Base-by-base conservation (phyloP, 345 rosid genomes). In the Populus tremula region DNA sequence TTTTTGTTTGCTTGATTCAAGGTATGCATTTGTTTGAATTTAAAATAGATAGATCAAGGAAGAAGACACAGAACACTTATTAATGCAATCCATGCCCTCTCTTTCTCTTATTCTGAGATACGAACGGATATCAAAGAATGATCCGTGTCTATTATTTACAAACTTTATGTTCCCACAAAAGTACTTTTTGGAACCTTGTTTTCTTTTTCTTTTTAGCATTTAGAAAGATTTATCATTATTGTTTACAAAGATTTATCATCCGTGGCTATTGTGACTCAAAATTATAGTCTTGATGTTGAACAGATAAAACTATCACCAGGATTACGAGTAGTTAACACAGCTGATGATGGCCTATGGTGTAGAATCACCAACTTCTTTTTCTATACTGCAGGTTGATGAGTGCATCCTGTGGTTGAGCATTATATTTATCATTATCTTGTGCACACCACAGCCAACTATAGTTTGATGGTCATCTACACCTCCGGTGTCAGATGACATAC, bases 331-430 rank as follows among this genome's bases (percentile, higher is more conserved):
- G 62, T 38, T 16, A 31, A 71, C 6, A 12, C 41, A 8, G n/a
- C 20, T 43, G 47, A 61, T 62, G 8, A 36, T 11, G 64, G 35
- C 12, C 29, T 75, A 65, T 38, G 63, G 35, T 45, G 73, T 50
- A 23, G 66, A 36, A 31, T 69, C 45, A 16, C 71, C 69, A 18
- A 7, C 23, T 53, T 72, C 61, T 25, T 33, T 27, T 69, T 71
- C 83, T 23, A 54, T 38, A 8, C 43, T 66, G 74, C 88, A 94
- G 98, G 84, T 93, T 53, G 87, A 94, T 72, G 97, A 94, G 77
- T 94, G 98, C 72, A 93, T 91, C 84, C 77, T 93, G 82, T 94
- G 97, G 98, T 73, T 90, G 84, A 88, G 98, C 88, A 93, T 93
- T 73, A 83, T 90, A 66, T 94, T 93, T 87, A 94, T 94, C 76